Conservation (phyloP, 805 yeast genomes). For the Kazachstania kunashirensis region DNA sequence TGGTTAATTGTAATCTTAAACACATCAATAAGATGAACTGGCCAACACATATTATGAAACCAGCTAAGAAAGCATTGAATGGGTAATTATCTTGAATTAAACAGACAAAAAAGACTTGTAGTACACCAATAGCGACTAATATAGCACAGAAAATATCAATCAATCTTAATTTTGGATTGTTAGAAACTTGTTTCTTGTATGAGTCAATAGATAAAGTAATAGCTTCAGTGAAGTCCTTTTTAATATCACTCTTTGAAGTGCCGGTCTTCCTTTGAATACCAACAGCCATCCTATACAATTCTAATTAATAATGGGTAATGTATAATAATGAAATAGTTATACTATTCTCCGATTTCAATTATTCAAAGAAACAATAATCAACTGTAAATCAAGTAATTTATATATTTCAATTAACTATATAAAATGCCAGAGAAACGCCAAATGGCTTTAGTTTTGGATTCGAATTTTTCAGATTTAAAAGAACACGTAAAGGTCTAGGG, state of each 20-base stretch:
- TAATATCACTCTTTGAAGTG: constrained; percentile 2
- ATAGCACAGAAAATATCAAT: constrained; percentile 73
- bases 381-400: too few relatives aligned
- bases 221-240: constrained; percentile 23
- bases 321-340: too few relatives aligned
- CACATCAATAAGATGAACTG: constrained; percentile 86
- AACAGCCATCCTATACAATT: too few relatives aligned
- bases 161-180: constrained; percentile 42
- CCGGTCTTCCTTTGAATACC: constrained; percentile 2
- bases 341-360: too few relatives aligned
- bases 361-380: too few relatives aligned
- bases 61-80: constrained; percentile 92
- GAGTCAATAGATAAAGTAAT: constrained; percentile 16
- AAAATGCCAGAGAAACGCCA: too few relatives aligned
- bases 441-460: neutral
- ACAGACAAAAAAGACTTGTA: constrained; percentile 71
- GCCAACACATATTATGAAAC: constrained; percentile 85
- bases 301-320: too few relatives aligned
- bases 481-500: constrained; percentile 5
- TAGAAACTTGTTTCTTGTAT: constrained; percentile 23
- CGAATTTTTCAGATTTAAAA: too few relatives aligned
- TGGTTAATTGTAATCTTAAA: constrained; percentile 61
- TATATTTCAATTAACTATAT: too few relatives aligned
- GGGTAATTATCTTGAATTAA: constrained; percentile 80
- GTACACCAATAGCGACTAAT: constrained; percentile 59